Base-by-base conservation (phyloP, 2,329 filamentous ascomycete genomes). In the Ascochyta clinopodiicola region DNA sequence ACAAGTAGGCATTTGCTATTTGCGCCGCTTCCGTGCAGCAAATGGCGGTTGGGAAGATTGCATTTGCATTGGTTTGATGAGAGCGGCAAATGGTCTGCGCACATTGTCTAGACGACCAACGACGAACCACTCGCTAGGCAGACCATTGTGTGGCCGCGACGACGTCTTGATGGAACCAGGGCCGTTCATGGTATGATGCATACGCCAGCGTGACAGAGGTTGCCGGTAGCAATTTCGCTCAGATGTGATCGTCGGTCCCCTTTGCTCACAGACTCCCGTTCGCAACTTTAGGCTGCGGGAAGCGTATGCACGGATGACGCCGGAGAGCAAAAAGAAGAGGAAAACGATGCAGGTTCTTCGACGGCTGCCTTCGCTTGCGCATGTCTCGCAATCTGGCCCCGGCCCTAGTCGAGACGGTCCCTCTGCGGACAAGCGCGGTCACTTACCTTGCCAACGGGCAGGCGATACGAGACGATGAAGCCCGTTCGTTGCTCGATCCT, bases 261-360 rank as follows among this genome's bases (percentile, higher is more conserved):
- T 63, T 59, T 46, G 57, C 62, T 61, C 70, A 72, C 70, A 71
- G 70, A 70, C 65, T 72, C 67, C 70, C 70, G 69, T 61, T 64
- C 59, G 58, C 66, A 63, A 61, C 53, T 71, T 70, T 70, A 69
- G 66, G 60, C 72, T 68, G 52, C 67, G 68, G 72, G 69, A 71
- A 66, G 65, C 61, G 49, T 32, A 53, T 64, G 72, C 68, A 72
- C 68, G 69, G 70, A 72, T 72, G 66, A 71, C 64, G 65, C 56
- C 67, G 65, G 63, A 61, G 58, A 52, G 52, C 43, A 60, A 46
- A 67, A 66, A 54, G 61, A 63, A 59, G 62, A 59, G 61, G 62
- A 68, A 63, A 57, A 62, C 37, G 58, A 68, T 71, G 71, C 71
- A 70, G 59, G 60, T 67, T 61, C 62, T 64, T 62, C 60, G 47